These are phyloP conservation scores for Curvularia lunata DNA, from an alignment of 2,329 filamentous ascomycete species.

Conservation along the genomic window DNA sequence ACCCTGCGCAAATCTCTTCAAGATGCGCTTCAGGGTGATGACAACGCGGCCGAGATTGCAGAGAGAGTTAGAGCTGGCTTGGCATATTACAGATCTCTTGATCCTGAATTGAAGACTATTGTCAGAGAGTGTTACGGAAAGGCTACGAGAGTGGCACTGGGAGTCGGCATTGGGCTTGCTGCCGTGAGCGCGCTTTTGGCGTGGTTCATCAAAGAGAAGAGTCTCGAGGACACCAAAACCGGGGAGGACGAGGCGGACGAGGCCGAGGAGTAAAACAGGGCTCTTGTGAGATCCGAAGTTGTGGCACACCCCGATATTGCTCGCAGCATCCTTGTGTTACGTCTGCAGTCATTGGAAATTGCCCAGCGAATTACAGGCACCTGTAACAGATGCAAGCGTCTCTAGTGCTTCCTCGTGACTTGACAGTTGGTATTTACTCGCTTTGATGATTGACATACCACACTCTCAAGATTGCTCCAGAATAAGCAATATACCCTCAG, in stretches of 20 bases:
- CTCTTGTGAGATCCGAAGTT: neutral
- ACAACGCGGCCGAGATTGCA: constrained; percentile 70
- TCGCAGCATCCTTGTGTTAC: neutral
- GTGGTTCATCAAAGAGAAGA: constrained; percentile 56
- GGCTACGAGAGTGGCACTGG: constrained; percentile 60
- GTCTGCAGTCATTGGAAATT: neutral
- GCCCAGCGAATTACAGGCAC: neutral
- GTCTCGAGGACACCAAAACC: constrained; percentile 25
- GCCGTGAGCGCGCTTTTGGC: constrained; percentile 55
- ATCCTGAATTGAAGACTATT: constrained; percentile 63
- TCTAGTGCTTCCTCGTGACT: neutral
- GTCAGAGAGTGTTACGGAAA: constrained; percentile 72
- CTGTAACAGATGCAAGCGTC: neutral
- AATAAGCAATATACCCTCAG: neutral
- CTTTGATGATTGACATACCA: neutral
- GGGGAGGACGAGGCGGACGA: constrained; percentile 1
- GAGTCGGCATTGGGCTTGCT: constrained; percentile 58
- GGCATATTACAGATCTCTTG: constrained; percentile 69
- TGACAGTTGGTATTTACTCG: neutral
- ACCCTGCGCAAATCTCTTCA: constrained; percentile 65
- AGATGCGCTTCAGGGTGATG: constrained; percentile 60
- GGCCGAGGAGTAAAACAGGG: neutral
- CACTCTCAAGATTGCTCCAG: neutral
- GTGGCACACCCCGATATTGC: neutral
- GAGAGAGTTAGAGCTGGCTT: constrained; percentile 72